A percentile compares a stretch with the other conserved stretches of the same genome.
phyloP scores from a whole-genome alignment of 2,329 filamentous ascomycete species.

The Xylaria arbuscula region DNA sequence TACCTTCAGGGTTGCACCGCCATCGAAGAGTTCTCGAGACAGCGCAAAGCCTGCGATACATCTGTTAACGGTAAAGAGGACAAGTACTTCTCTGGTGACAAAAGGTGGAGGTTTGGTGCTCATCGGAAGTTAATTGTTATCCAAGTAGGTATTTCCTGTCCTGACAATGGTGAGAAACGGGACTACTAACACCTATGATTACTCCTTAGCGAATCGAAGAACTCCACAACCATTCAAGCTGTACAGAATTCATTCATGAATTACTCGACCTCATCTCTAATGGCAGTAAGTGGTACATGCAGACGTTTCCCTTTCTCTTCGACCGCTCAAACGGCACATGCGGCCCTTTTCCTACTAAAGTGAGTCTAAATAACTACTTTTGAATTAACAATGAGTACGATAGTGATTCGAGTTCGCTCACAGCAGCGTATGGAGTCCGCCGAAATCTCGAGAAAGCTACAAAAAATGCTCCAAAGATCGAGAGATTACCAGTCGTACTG shows the following conservation, averaged over 20 bases:
- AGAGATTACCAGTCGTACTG: no score
- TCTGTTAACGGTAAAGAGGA: background rate
- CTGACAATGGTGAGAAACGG: background rate
- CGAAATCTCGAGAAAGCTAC: no score
- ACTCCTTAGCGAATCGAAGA: background rate
- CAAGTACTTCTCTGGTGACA: background rate
- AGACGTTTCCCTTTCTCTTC: no score
- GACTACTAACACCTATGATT: background rate
- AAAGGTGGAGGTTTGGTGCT: background rate
- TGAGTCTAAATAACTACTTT: no score
- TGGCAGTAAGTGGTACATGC: no score
- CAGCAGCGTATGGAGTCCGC: no score
- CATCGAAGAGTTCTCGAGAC: background rate
- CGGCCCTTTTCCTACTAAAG: no score
- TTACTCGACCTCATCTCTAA: background rate
- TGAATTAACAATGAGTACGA: no score
- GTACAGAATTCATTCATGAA: background rate
- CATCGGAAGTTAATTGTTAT: background rate
- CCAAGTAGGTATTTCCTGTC: background rate
- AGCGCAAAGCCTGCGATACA: background rate
- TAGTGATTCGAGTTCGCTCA: no score
- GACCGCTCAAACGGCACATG: no score
- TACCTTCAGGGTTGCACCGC: background rate
- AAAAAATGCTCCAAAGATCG: no score
- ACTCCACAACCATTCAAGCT: background rate